These are phyloP conservation scores for Saccharomyces uvarum DNA, from an alignment of 1,139 yeast genomes.

Conservation along the genomic window DNA sequence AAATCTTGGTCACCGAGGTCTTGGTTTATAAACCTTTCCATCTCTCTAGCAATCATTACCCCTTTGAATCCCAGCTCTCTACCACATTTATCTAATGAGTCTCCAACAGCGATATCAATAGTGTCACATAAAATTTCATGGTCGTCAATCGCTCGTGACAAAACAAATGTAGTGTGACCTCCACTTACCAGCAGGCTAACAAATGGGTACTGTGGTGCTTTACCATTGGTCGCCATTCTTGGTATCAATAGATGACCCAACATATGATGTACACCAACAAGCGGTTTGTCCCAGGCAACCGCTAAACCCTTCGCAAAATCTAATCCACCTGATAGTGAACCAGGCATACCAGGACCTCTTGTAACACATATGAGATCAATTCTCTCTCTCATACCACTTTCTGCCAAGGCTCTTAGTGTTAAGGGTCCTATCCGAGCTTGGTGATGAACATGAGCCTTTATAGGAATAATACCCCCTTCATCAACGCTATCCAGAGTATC, in stretches of 20 bases:
- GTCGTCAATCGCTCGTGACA: constrained; percentile 48
- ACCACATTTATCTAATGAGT: constrained; percentile 88
- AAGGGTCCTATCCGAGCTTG: constrained; percentile 46
- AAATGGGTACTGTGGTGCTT: constrained; percentile 52
- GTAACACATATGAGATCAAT: constrained; percentile 86
- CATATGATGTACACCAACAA: constrained; percentile 94
- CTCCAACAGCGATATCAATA: constrained; percentile 87
- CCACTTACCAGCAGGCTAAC: constrained; percentile 80
- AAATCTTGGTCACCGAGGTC: constrained; percentile 27
- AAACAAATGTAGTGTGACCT: constrained; percentile 87
- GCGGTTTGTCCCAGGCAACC: constrained; percentile 66
- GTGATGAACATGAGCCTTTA: constrained; percentile 77
- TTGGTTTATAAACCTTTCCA: constrained; percentile 50
- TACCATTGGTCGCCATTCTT: constrained; percentile 42
- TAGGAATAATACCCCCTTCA: constrained; percentile 84
- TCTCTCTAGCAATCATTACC: constrained; percentile 75
- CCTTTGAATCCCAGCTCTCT: constrained; percentile 74
- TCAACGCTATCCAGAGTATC: constrained; percentile 57
- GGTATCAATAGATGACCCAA: constrained; percentile 80
- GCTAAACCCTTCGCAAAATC: constrained; percentile 82
- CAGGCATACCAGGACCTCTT: constrained; percentile 96
- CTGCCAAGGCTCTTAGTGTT: constrained; percentile 35
- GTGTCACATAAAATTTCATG: constrained; percentile 74
- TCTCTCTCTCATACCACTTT: constrained; percentile 35
- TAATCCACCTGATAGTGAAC: constrained; percentile 74